phyloP scores from a whole-genome alignment of 1,284 basidiomycete species.

The Singerocomus inundabilis region DNA sequence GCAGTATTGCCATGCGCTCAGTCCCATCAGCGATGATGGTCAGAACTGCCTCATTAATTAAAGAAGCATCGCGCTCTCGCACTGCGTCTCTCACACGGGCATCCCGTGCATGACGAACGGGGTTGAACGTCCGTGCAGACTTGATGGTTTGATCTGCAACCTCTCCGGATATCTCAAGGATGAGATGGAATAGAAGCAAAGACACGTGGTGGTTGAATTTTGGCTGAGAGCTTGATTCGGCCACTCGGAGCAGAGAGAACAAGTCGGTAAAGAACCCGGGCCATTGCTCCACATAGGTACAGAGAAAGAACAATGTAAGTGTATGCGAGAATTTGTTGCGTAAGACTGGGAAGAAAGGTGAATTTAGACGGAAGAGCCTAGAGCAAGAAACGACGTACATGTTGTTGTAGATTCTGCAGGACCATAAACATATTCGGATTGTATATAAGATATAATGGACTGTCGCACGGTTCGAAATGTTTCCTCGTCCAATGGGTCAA shows the following conservation, averaged over 20 bases:
- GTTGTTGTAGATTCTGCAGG: slow-evolving; percentile 69
- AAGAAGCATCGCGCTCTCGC: slow-evolving; percentile 81
- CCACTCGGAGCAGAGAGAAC: slow-evolving; percentile 69
- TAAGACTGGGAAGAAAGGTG: slow-evolving; percentile 52
- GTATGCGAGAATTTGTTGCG: slow-evolving; percentile 99
- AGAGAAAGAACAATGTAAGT: slow-evolving; percentile 91
- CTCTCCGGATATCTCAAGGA: slow-evolving; percentile 90
- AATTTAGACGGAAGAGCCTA: slow-evolving; percentile 6
- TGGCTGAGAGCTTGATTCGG: slow-evolving; percentile 51
- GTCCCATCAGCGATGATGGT: slow-evolving; percentile 78
- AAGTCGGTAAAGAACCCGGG: slow-evolving; percentile 79
- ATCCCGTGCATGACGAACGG: slow-evolving; percentile 75
- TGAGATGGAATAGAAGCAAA: slow-evolving; percentile 82
- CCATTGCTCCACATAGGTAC: slow-evolving; percentile 84
- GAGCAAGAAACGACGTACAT: slow-evolving; percentile 51
- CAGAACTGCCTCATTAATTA: slow-evolving; percentile 87
- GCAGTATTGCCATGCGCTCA: slow-evolving; percentile 54
- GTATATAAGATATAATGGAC: slow-evolving; percentile 70
- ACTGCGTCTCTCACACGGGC: slow-evolving; percentile 86
- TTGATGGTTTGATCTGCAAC: slow-evolving; percentile 90
- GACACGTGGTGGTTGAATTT: slow-evolving; percentile 79
- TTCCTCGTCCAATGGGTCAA: slow-evolving; percentile 67
- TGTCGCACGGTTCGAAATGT: slow-evolving; percentile 70
- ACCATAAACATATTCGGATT: slow-evolving; percentile 77
- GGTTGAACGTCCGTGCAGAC: slow-evolving; percentile 71